Conservation (phyloP, 2,329 filamentous ascomycete genomes). For the Phialocephala subalpina region DNA sequence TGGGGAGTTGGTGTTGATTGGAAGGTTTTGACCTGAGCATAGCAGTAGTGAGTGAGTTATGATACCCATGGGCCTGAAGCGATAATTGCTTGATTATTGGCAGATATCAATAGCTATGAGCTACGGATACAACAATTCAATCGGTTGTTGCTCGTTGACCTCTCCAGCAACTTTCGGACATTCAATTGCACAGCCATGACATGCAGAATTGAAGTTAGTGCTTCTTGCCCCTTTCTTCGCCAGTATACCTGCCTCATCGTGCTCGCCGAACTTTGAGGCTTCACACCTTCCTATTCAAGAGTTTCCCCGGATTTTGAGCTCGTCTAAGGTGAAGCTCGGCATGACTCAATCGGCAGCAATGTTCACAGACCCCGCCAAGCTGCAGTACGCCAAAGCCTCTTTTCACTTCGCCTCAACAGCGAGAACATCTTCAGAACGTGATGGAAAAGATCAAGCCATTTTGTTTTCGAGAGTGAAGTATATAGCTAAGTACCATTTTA, state of each 20-base stretch:
- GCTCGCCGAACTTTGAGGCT: background rate
- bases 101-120: background rate
- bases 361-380: background rate
- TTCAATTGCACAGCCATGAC: too few relatives aligned
- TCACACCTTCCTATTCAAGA: slow-evolving; percentile 15
- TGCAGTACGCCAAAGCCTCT: background rate
- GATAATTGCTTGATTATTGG: background rate
- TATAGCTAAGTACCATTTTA: background rate
- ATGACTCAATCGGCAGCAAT: slow-evolving; percentile 20
- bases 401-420: background rate
- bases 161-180: too few relatives aligned
- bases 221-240: background rate
- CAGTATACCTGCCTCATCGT: slow-evolving; percentile 1
- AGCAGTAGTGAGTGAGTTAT: background rate
- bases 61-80: slow-evolving; percentile 4
- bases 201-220: too few relatives aligned
- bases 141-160: too few relatives aligned
- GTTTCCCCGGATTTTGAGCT: background rate
- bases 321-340: slow-evolving; percentile 9
- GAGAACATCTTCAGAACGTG: background rate
- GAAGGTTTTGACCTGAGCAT: slow-evolving; percentile 40
- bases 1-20: slow-evolving; percentile 47
- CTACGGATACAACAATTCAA: background rate
- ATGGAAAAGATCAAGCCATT: background rate
- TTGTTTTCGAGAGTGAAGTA: background rate